These are phyloP conservation scores for Candida tunisiensis DNA, from an alignment of 1,139 yeast genomes.

Conservation along the genomic window DNA sequence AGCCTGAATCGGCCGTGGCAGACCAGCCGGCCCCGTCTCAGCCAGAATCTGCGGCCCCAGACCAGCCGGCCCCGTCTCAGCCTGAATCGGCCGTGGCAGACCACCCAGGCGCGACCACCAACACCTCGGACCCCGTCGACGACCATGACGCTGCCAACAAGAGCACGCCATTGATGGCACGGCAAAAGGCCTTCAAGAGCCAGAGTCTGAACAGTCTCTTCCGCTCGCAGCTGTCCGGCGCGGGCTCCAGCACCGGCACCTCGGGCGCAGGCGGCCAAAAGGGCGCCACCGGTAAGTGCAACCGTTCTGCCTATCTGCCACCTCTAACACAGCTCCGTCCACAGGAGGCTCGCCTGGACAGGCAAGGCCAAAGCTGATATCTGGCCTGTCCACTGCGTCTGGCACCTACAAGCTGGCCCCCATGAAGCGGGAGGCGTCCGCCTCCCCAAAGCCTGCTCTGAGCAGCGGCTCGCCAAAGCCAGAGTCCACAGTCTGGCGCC, in stretches of 20 bases:
- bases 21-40: neutral
- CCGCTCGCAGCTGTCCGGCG: constrained; percentile 4
- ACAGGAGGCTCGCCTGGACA: constrained; percentile 8
- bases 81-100: neutral
- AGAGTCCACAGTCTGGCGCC: constrained; percentile 7
- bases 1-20: neutral
- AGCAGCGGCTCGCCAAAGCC: constrained; percentile 13
- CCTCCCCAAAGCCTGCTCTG: constrained; percentile 8
- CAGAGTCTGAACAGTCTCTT: constrained; percentile 21
- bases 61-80: neutral
- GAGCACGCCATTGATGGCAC: constrained; percentile 1
- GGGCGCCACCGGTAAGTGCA: constrained; percentile 4
- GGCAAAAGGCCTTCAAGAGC: constrained; percentile 18
- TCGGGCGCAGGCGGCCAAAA: constrained; percentile 1
- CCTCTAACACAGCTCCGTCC: constrained; percentile 4
- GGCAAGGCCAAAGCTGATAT: constrained; percentile 8
- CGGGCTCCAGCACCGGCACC: constrained; percentile 4
- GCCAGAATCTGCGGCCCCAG: neutral
- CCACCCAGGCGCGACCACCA: neutral
- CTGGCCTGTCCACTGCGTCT: constrained; percentile 18
- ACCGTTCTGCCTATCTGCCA: neutral
- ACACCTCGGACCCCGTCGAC: neutral
- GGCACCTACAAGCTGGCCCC: constrained; percentile 19
- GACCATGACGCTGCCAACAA: neutral
- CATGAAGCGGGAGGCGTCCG: constrained; percentile 11